These are phyloP conservation scores for Naumovozyma castellii DNA, from an alignment of 805 yeast species.

Conservation along the genomic window DNA sequence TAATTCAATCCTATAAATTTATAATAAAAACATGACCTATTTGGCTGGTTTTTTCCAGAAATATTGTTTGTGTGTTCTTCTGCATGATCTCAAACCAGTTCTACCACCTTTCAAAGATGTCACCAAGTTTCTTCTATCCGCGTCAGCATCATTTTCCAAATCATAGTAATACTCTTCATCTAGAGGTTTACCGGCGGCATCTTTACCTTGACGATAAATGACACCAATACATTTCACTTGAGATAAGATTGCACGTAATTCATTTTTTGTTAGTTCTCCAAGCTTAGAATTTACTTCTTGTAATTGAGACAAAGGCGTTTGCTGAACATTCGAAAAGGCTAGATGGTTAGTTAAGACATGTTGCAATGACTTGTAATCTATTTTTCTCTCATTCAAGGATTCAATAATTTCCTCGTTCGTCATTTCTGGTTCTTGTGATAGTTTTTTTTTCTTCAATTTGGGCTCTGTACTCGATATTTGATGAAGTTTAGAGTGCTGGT, in stretches of 20 bases:
- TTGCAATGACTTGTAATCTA: slow-evolving; percentile 42
- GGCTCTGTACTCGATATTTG: too few species aligned
- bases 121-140: slow-evolving; percentile 59
- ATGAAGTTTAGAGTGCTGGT: too few species aligned
- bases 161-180: slow-evolving; percentile 92
- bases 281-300: slow-evolving; percentile 52
- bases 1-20: too few species aligned
- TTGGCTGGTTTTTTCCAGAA: slow-evolving; percentile 40
- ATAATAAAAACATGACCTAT: too few species aligned
- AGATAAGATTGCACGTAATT: slow-evolving; percentile 37
- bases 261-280: slow-evolving; percentile 35
- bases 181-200: slow-evolving; percentile 89
- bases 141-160: slow-evolving; percentile 71
- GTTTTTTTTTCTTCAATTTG: too few species aligned
- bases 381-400: slow-evolving; percentile 22
- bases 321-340: slow-evolving; percentile 81
- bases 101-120: slow-evolving; percentile 67
- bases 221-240: slow-evolving; percentile 57
- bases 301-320: slow-evolving; percentile 73
- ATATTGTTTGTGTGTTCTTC: slow-evolving; percentile 82
- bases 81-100: slow-evolving; percentile 75
- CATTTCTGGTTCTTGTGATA: too few species aligned
- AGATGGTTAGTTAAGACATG: slow-evolving; percentile 71
- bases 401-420: too few species aligned
- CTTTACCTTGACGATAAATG: slow-evolving; percentile 81